Base-by-base conservation (phyloP, 225 moss, liverwort and hornwort species). In the Antitrichia curtipendula region DNA sequence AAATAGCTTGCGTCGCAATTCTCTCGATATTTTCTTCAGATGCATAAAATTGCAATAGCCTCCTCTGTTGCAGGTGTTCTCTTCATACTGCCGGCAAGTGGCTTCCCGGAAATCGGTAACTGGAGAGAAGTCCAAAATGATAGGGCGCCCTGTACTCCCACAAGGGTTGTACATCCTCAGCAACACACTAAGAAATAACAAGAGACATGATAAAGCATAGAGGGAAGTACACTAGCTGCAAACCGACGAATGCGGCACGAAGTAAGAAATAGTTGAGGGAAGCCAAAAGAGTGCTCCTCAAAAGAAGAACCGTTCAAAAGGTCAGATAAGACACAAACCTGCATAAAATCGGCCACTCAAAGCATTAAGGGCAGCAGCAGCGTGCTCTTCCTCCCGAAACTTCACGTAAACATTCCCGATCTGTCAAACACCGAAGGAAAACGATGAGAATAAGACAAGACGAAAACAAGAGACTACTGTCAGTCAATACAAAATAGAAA, bases 31-130 rank as follows among this genome's bases (percentile, higher is more conserved):
- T 81, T 99, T 99, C 94, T 99, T 99, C 89, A 99, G 90, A 91
- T 99, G 99, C 99, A 99, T 99, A 20, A 99, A 99, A 75, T 99
- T 99, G 88, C 99, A 99, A 86, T 99, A 99, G 6, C 99, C 99
- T 86, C 99, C 99, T 86, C 99, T 93, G 59, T 99, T 99, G 90
- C 99, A 99, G 54, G 99, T 99, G 41, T 99, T 99, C 76, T 99
- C 99, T 81, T 99, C 99, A 57, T 99, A 99, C 86, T 99, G 99
- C 72, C 99, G 95, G 85, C 99, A 99, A 4, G 99, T 99, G 14
- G 99, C 99, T 93, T 99, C 99, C n/a, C 99, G 94, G 69, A 99
- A 99, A 86, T 99, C 99, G 24, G 99, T 99, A 43, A 99, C 99
- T 40, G 99, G 99, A 79, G 99, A 99, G 85, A 99, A 99, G 83